These are phyloP conservation scores for Emericellopsis terricola DNA, from an alignment of 495 filamentous ascomycete species.

Conservation along the genomic window DNA sequence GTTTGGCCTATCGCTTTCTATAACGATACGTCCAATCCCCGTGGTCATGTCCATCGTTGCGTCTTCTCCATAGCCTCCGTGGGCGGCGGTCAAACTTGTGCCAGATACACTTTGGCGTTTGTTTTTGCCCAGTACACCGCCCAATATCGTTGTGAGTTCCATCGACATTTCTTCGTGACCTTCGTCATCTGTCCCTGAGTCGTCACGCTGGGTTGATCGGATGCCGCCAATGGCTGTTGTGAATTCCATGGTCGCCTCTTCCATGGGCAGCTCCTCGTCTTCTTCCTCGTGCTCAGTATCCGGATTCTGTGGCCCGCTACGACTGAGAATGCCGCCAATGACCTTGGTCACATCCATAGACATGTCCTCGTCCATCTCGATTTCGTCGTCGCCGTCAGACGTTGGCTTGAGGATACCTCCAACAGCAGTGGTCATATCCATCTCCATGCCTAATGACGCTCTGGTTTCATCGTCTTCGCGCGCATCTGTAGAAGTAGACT, in stretches of 20 bases:
- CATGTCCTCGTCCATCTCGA: conserved; percentile 41
- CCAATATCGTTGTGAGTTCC: conserved; percentile 63
- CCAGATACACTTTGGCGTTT: conserved; percentile 6
- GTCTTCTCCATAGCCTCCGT: conserved; percentile 17
- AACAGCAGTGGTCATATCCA: conserved; percentile 38
- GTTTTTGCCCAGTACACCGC: conserved; percentile 36
- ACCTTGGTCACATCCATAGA: conserved; percentile 77
- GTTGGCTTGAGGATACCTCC: conserved; percentile 32
- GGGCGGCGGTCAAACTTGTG: conserved; percentile 11
- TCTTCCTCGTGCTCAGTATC: conserved; percentile 3
- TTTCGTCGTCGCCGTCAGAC: conserved; percentile 6
- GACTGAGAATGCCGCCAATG: conserved; percentile 63
- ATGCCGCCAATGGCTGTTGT: conserved; percentile 44
- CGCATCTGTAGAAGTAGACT: conserved; percentile 5
- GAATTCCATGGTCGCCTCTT: conserved; percentile 43
- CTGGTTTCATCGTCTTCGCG: too few species aligned
- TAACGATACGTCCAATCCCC: conserved; percentile 50
- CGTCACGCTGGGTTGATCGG: conserved; percentile 11
- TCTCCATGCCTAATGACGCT: too few species aligned
- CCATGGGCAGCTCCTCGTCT: conserved; percentile 15
- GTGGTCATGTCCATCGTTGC: conserved; percentile 53
- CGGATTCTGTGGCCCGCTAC: conserved; percentile 10
- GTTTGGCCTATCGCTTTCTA: conserved; percentile 14
- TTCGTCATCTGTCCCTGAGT: conserved; percentile 8
- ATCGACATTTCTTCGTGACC: conserved; percentile 57